phyloP scores from a whole-genome alignment of 805 yeast species.

The Hanseniaspora singularis region DNA sequence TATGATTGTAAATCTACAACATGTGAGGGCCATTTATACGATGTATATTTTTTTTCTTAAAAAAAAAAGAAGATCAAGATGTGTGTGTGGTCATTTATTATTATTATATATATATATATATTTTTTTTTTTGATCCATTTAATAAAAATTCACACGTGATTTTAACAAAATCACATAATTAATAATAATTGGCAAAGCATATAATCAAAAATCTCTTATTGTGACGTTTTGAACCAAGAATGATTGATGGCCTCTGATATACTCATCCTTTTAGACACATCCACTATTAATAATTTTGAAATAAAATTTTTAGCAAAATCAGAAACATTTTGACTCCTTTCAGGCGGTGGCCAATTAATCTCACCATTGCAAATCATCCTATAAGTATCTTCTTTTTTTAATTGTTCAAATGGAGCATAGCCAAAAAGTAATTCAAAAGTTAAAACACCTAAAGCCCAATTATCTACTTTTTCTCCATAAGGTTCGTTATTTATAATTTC shows the following conservation, averaged over 20 bases:
- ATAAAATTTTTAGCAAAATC: constrained; percentile 71
- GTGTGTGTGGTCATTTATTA: no score
- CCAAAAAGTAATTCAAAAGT: constrained; percentile 82
- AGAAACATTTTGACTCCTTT: constrained; percentile 37
- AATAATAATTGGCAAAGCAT: no score
- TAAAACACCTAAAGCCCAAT: constrained; percentile 86
- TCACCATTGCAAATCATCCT: constrained; percentile 69
- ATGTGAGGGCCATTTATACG: no score
- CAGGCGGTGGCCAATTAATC: constrained; percentile 51
- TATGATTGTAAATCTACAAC: no score
- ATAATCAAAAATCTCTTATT: neutral
- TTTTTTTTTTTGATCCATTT: no score
- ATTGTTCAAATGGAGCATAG: constrained; percentile 83
- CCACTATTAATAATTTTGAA: constrained; percentile 46
- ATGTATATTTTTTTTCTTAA: no score
- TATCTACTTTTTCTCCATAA: constrained; percentile 69
- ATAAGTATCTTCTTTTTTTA: constrained; percentile 64
- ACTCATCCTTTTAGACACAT: constrained; percentile 53
- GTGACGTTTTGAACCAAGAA: constrained; percentile 54
- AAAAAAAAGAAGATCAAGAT: no score
- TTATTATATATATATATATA: no score
- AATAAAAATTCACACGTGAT: no score
- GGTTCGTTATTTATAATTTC: constrained; percentile 80
- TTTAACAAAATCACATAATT: no score
- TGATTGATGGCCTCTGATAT: constrained; percentile 55